A percentile compares a stretch with the other conserved stretches of the same genome.
These are phyloP conservation scores for Candida loeiensis DNA, from an alignment of 805 yeast genomes.

Conservation along the genomic window DNA sequence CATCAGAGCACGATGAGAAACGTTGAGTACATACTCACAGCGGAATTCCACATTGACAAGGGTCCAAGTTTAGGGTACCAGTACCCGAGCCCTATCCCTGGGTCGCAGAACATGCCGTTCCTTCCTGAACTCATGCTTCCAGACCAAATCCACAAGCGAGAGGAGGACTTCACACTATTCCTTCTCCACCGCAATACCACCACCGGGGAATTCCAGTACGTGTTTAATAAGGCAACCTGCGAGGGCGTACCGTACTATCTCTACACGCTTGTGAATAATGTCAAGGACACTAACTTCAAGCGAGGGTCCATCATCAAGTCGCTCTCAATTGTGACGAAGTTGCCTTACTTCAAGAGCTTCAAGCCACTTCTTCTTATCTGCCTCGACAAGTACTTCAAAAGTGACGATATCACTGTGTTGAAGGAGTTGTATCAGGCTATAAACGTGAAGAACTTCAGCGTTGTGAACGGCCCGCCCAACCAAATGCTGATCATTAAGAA, in stretches of 20 bases:
- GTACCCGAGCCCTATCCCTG: constrained; percentile 46
- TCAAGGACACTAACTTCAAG: constrained; percentile 40
- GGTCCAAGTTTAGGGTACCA: constrained; percentile 68
- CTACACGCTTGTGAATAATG: constrained; percentile 51
- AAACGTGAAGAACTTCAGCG: constrained; percentile 28
- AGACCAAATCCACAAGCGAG: constrained; percentile 53
- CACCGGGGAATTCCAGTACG: constrained; percentile 39
- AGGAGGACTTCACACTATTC: constrained; percentile 57
- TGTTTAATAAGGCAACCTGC: constrained; percentile 28
- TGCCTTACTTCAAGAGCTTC: constrained; percentile 52
- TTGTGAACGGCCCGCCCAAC: constrained; percentile 12
- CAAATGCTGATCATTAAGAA: constrained; percentile 31
- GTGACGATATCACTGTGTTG: constrained; percentile 19
- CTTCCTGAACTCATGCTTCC: constrained; percentile 61
- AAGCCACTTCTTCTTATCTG: constrained; percentile 56
- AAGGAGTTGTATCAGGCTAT: constrained; percentile 29
- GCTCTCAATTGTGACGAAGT: constrained; percentile 53
- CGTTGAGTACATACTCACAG: constrained; percentile 58
- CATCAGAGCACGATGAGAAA: constrained; percentile 24
- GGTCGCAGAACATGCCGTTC: constrained; percentile 31
- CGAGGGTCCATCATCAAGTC: constrained; percentile 63
- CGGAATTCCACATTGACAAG: constrained; percentile 74
- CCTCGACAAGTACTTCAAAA: constrained; percentile 44
- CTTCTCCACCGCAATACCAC: constrained; percentile 45
- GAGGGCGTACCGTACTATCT: constrained; percentile 48